These are phyloP conservation scores for Cercis canadensis DNA, from an alignment of 306 rosid species.

Conservation along the genomic window DNA sequence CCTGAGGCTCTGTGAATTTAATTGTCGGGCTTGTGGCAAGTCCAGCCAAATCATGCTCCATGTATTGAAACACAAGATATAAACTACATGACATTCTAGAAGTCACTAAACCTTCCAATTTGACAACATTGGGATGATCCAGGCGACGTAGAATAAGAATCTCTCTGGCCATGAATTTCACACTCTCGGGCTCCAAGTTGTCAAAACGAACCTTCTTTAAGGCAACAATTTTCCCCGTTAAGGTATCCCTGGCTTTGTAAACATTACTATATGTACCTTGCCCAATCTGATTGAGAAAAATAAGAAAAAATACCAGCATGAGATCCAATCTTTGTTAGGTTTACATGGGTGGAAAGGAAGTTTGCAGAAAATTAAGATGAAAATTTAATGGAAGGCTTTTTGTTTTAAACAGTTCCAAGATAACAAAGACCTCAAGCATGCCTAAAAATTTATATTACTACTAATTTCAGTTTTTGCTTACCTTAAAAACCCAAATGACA, in stretches of 20 bases:
- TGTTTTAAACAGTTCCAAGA: slow-evolving; percentile 19
- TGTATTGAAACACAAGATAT: slow-evolving; percentile 80
- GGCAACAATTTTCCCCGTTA: slow-evolving; percentile 83
- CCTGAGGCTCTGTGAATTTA: slow-evolving; percentile 89
- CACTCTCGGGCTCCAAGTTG: slow-evolving; percentile 95
- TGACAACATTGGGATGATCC: slow-evolving; percentile 89
- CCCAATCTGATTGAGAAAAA: slow-evolving; percentile 68
- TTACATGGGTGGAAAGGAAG: neutral
- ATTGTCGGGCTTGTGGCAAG: slow-evolving; percentile 82
- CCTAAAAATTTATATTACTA: slow-evolving; percentile 23
- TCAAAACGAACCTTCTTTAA: slow-evolving; percentile 90
- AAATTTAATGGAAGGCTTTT: neutral
- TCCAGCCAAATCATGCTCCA: slow-evolving; percentile 97
- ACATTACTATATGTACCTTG: slow-evolving; percentile 95
- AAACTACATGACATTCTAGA: slow-evolving; percentile 92
- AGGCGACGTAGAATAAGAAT: slow-evolving; percentile 83
- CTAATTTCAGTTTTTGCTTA: slow-evolving; percentile 25
- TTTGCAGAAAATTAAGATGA: neutral
- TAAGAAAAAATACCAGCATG: slow-evolving; percentile 27
- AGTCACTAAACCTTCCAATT: slow-evolving; percentile 88
- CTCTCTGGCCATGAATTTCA: slow-evolving; percentile 90
- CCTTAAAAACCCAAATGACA: slow-evolving; percentile 23
- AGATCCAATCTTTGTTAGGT: slow-evolving; percentile 30
- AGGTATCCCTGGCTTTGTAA: slow-evolving; percentile 86
- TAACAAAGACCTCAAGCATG: neutral